phyloP scores from a whole-genome alignment of 2,329 filamentous ascomycete species.

The Paracorniculantispora psalliotae region DNA sequence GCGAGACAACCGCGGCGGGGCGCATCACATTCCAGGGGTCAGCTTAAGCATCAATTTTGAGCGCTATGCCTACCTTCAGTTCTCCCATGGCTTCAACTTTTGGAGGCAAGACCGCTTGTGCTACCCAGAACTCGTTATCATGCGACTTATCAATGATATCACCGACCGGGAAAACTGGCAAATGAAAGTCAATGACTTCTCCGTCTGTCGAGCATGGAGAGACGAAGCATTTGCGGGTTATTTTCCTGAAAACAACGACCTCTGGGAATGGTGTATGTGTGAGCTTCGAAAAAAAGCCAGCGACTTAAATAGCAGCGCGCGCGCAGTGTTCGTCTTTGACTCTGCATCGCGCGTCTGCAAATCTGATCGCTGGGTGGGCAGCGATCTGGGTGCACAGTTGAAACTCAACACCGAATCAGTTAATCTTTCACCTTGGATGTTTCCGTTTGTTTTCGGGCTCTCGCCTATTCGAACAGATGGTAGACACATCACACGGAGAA shows the following conservation, averaged over 20 bases:
- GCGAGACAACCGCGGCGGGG: background rate
- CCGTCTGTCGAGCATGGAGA: background rate
- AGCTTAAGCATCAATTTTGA: background rate
- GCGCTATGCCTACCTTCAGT: background rate
- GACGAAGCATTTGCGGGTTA: background rate
- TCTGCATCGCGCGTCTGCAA: background rate
- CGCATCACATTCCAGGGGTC: background rate
- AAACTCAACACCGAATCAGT: background rate
- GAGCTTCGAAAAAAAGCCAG: background rate
- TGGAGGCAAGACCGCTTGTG: background rate
- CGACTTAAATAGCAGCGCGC: background rate
- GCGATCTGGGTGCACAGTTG: background rate
- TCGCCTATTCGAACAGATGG: background rate
- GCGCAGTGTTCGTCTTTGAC: background rate
- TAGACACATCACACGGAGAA: background rate
- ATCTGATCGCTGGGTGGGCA: background rate
- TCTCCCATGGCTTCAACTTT: background rate
- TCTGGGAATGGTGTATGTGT: background rate
- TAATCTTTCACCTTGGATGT: background rate
- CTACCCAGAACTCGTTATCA: background rate
- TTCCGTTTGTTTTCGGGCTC: background rate
- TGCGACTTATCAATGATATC: background rate
- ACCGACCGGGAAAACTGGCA: background rate
- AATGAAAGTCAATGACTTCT: background rate
- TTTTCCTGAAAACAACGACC: background rate